Evolutionary conservation across 495 filamentous ascomycete species (phyloP).

Genomic region (Penicillium riverlandense): DNA sequence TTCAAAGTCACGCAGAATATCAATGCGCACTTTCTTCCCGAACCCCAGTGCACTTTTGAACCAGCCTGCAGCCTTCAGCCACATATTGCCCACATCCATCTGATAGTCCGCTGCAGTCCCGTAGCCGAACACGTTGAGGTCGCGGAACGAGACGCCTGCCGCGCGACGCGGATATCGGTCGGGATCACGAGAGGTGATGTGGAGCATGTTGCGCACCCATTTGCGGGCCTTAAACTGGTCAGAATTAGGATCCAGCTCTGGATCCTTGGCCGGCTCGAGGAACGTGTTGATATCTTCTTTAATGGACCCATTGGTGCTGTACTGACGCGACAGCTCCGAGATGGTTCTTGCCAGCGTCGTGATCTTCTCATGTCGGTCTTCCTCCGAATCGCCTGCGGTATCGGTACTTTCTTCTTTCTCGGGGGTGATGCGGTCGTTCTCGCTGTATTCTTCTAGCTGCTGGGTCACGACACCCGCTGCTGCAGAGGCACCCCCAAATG

Average conservation of each 20-base stretch:
- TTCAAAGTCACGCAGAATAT: constrained; percentile 70
- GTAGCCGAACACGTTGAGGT: constrained; percentile 68
- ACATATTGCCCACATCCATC: constrained; percentile 60
- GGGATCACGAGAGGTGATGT: constrained; percentile 32
- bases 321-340: constrained; percentile 31
- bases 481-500: constrained; percentile 10
- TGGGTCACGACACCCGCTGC: constrained; percentile 6
- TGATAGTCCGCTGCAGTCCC: constrained; percentile 69
- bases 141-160: constrained; percentile 42
- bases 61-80: constrained; percentile 45
- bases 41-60: constrained; percentile 41
- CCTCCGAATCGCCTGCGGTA: constrained; percentile 11
- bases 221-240: constrained; percentile 36
- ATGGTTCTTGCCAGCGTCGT: constrained; percentile 32
- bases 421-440: not conserved
- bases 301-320: constrained; percentile 3
- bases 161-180: constrained; percentile 36
- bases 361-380: constrained; percentile 23
- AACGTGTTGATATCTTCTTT: constrained; percentile 38
- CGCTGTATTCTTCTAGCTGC: constrained; percentile 1
- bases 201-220: constrained; percentile 40
- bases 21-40: constrained; percentile 54
- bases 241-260: constrained; percentile 36
- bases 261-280: constrained; percentile 26
- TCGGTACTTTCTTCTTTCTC: constrained; percentile 7